phyloP scores from a whole-genome alignment of 1,284 basidiomycete species.

The Salmacisia buchloeana region DNA sequence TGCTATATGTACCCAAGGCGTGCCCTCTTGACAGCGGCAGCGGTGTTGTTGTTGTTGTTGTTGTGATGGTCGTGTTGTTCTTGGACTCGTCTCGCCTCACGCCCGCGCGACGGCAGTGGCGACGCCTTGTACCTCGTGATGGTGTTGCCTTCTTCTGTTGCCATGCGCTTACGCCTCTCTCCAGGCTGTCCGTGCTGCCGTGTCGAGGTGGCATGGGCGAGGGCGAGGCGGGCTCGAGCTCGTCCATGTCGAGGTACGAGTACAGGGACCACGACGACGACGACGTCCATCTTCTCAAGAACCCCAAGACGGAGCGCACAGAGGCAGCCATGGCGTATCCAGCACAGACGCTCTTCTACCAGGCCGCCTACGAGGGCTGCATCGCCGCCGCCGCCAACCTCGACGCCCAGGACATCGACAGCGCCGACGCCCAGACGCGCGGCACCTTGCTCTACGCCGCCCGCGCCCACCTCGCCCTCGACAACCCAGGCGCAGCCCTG shows the following conservation, averaged over 20 bases:
- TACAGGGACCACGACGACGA: background rate
- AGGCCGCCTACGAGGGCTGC: conserved; percentile 44
- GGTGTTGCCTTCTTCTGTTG: background rate
- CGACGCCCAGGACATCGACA: conserved; percentile 22
- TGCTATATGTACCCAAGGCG: background rate
- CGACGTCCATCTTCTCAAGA: background rate
- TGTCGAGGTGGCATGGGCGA: no score
- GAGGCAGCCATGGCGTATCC: conserved; percentile 22
- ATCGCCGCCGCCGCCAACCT: conserved; percentile 31
- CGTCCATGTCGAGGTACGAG: background rate
- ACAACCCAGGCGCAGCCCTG: conserved; percentile 30
- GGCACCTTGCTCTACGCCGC: conserved; percentile 40
- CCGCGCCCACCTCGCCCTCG: conserved; percentile 37
- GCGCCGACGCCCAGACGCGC: conserved; percentile 15
- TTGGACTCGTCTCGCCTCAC: no score
- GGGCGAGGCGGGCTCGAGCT: background rate
- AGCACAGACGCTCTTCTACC: conserved; percentile 46
- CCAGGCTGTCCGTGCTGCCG: no score
- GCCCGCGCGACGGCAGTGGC: no score
- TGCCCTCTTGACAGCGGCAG: background rate
- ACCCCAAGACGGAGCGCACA: background rate
- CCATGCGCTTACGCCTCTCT: background rate
- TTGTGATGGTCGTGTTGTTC: no score
- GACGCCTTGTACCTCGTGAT: no score
- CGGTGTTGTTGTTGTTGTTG: background rate